Conservation (phyloP, 2,329 filamentous ascomycete genomes). For the Ceratocystis huliohia region DNA sequence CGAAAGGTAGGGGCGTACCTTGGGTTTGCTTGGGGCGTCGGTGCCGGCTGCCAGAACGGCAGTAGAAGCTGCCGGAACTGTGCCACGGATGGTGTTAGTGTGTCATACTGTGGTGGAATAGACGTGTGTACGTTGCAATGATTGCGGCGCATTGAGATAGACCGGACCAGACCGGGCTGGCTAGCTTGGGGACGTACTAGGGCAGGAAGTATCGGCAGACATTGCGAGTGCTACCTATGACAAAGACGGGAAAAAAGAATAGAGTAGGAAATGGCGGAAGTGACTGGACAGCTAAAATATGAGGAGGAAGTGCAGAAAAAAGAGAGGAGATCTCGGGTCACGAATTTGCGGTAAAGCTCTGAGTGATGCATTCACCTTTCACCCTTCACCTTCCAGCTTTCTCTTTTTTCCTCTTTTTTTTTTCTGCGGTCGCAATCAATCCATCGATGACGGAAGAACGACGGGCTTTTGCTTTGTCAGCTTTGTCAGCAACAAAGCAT, state of each 20-base stretch:
- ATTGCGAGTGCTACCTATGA: not conserved
- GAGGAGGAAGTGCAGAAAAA: no score
- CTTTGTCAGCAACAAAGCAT: no score
- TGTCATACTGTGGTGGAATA: not conserved
- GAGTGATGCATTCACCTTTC: no score
- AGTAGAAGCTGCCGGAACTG: conserved; percentile 28
- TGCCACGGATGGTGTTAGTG: not conserved
- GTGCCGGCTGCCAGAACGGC: conserved; percentile 34
- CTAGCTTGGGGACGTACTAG: not conserved
- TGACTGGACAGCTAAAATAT: no score
- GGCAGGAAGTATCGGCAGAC: not conserved
- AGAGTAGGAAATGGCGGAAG: no score
- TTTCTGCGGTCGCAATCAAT: not conserved
- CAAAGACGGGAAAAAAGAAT: not conserved
- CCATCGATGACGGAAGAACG: conserved; percentile 8
- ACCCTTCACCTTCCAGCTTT: not conserved
- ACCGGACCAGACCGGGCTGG: not conserved
- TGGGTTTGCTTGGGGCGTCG: conserved; percentile 19
- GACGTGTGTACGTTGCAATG: not conserved
- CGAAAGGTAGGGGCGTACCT: conserved; percentile 14
- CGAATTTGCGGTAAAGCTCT: no score
- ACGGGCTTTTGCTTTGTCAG: no score
- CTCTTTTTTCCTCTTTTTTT: not conserved
- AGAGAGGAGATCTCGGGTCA: no score
- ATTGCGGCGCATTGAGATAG: not conserved